These are phyloP conservation scores for Spongospora subterranea DNA, from an alignment of 208 protist genomes.

Conservation along the genomic window DNA sequence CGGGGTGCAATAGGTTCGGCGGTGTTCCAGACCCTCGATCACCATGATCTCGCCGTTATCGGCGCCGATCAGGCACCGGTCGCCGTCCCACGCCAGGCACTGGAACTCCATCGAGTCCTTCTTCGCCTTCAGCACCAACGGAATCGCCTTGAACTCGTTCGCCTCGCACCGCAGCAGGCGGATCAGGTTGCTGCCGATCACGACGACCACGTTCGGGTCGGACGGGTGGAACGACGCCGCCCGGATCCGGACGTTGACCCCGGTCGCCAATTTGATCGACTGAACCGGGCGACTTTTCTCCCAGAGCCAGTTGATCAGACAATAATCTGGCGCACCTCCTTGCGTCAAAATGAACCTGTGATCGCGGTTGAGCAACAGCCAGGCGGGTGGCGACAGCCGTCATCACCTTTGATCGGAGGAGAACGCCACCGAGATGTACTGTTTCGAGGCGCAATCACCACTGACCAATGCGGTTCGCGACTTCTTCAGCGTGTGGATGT, in stretches of 20 bases:
- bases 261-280: conserved; percentile 38
- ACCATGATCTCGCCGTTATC: conserved; percentile 72
- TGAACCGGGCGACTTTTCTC: conserved; percentile 37
- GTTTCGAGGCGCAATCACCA: conserved; percentile 5
- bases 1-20: conserved; percentile 52
- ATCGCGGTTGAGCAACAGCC: no score
- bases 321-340: conserved; percentile 57
- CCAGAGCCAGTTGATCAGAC: conserved; percentile 62
- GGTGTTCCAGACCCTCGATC: conserved; percentile 1
- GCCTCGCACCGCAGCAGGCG: conserved; percentile 4
- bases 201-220: conserved; percentile 23
- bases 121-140: conserved; percentile 38
- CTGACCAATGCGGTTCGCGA: conserved; percentile 61
- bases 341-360: conserved; percentile 50
- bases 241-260: conserved; percentile 43
- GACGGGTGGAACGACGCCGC: conserved; percentile 9
- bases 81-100: conserved; percentile 63
- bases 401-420: conserved; percentile 79
- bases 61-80: conserved; percentile 89
- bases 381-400: no score
- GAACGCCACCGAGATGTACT: conserved; percentile 81
- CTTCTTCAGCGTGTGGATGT: conserved; percentile 80
- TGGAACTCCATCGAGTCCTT: conserved; percentile 53
- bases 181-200: conserved; percentile 37
- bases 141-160: conserved; percentile 47